Evolutionary conservation across 768 basidiomycete species (phyloP).

Genomic region (Hypholoma sublateritium): DNA sequence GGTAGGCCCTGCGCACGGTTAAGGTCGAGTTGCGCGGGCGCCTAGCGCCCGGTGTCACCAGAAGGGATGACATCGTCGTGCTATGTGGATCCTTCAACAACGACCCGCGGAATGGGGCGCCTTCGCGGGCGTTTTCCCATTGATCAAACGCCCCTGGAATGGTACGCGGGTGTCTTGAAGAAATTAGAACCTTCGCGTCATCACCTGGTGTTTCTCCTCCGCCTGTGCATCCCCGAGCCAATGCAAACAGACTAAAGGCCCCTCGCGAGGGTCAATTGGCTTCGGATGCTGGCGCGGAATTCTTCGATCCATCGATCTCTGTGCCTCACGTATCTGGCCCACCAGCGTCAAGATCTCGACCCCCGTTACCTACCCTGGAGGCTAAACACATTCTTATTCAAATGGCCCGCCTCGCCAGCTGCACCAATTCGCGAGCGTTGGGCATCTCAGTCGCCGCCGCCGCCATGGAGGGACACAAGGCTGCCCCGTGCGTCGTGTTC

Average conservation of each 20-base stretch:
- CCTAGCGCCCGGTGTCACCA: slow-evolving; percentile 87
- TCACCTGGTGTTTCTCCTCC: slow-evolving; percentile 61
- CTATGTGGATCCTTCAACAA: slow-evolving; percentile 94
- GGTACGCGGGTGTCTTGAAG: slow-evolving; percentile 78
- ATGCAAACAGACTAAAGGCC: slow-evolving; percentile 64
- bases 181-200: slow-evolving; percentile 77
- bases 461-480: slow-evolving; percentile 78
- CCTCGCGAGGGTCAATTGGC: slow-evolving; percentile 52
- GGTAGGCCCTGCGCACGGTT: slow-evolving; percentile 97
- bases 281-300: slow-evolving; percentile 79
- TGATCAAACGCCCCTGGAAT: slow-evolving; percentile 75
- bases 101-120: slow-evolving; percentile 99
- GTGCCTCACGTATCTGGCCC: slow-evolving; percentile 94
- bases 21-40: slow-evolving; percentile 87
- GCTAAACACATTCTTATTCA: slow-evolving; percentile 76
- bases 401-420: slow-evolving; percentile 97
- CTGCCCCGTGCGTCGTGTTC: slow-evolving; percentile 91
- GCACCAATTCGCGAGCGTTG: slow-evolving; percentile 95
- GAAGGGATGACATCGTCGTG: slow-evolving; percentile 97
- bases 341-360: slow-evolving; percentile 98
- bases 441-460: slow-evolving; percentile 91
- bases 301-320: slow-evolving; percentile 90
- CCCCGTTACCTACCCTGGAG: slow-evolving; percentile 82
- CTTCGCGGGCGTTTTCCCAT: slow-evolving; percentile 91
- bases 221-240: slow-evolving; percentile 85